Evolutionary conservation across 202 grass and related monocot species (phyloP).

Genomic region (Musa balbisiana): DNA sequence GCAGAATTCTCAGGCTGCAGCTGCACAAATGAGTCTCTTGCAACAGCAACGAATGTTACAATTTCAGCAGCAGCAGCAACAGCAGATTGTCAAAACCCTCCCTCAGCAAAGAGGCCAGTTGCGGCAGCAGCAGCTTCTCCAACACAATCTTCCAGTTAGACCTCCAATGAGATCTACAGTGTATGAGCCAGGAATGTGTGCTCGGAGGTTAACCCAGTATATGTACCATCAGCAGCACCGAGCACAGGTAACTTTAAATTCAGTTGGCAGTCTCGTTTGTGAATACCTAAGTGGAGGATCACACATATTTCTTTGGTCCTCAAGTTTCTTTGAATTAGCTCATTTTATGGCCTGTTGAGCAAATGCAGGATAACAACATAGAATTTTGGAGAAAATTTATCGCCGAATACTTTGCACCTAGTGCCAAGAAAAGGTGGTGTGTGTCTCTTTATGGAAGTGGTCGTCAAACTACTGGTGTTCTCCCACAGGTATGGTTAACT

Average conservation of each 20-base stretch:
- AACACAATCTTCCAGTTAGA: conserved; percentile 55
- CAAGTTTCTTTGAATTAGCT: conserved; percentile 6
- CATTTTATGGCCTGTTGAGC: not conserved
- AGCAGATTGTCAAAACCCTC: conserved; percentile 62
- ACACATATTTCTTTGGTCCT: not conserved
- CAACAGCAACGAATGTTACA: conserved; percentile 71
- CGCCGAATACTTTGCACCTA: conserved; percentile 81
- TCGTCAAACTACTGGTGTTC: conserved; percentile 94
- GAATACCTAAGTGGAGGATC: not conserved
- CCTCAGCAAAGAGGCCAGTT: conserved; percentile 65
- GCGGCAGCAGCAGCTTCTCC: conserved; percentile 52
- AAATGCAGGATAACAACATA: conserved; percentile 86
- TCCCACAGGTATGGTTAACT: conserved; percentile 63
- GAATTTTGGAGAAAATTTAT: conserved; percentile 99
- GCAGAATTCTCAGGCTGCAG: conserved; percentile 67
- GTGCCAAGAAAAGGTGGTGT: conserved; percentile 96
- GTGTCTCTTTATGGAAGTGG: conserved; percentile 93
- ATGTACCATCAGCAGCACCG: conserved; percentile 93
- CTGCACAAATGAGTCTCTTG: conserved; percentile 65
- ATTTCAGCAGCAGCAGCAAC: conserved; percentile 52
- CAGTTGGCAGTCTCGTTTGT: conserved; percentile 8
- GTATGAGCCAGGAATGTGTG: conserved; percentile 92
- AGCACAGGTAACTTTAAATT: conserved; percentile 46
- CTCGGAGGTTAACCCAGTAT: conserved; percentile 85
- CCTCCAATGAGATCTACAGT: conserved; percentile 35